Evolutionary conservation across 2,329 filamentous ascomycete genomes (phyloP).

Genomic region (Ophiostoma himal-ulmi): DNA sequence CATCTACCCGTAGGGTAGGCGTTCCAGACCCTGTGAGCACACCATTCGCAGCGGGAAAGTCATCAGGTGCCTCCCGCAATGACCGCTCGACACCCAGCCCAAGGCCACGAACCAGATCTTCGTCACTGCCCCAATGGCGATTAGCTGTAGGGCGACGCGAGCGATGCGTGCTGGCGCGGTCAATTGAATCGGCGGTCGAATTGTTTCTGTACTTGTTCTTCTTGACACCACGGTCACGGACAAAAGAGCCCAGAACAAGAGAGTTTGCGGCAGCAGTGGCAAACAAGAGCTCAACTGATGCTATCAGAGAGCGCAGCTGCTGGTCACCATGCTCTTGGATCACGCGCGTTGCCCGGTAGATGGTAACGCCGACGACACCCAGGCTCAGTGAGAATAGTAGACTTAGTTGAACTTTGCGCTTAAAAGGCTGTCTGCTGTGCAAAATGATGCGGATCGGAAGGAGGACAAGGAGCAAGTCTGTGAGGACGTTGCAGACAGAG

Average conservation of each 20-base stretch:
- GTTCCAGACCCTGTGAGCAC: neutral
- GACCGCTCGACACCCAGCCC: conserved; percentile 55
- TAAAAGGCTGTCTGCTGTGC: conserved; percentile 66
- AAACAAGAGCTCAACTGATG: conserved; percentile 84
- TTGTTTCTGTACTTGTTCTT: conserved; percentile 73
- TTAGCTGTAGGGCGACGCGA: conserved; percentile 47
- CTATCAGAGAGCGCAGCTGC: conserved; percentile 80
- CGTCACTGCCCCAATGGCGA: conserved; percentile 79
- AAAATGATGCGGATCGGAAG: conserved; percentile 89
- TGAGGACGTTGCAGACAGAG: conserved; percentile 82
- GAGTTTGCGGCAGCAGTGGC: conserved; percentile 83
- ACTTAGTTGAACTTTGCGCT: conserved; percentile 73
- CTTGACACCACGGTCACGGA: conserved; percentile 84
- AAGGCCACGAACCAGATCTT: conserved; percentile 76
- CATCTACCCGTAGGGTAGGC: conserved; percentile 14
- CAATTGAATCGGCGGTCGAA: conserved; percentile 59
- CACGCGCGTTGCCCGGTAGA: conserved; percentile 74
- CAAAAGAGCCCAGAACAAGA: conserved; percentile 84
- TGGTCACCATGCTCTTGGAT: conserved; percentile 66
- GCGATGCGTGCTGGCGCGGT: conserved; percentile 37
- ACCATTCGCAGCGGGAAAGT: conserved; percentile 25
- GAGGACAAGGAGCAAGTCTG: conserved; percentile 77
- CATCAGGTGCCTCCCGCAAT: conserved; percentile 38
- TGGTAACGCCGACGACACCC: conserved; percentile 69
- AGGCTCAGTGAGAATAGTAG: conserved; percentile 80